Percentiles rank a stretch among this genome's conserved stretches.
These are phyloP conservation scores for Kwoniella shandongensis DNA, from an alignment of 768 basidiomycete genomes.

Conservation along the genomic window DNA sequence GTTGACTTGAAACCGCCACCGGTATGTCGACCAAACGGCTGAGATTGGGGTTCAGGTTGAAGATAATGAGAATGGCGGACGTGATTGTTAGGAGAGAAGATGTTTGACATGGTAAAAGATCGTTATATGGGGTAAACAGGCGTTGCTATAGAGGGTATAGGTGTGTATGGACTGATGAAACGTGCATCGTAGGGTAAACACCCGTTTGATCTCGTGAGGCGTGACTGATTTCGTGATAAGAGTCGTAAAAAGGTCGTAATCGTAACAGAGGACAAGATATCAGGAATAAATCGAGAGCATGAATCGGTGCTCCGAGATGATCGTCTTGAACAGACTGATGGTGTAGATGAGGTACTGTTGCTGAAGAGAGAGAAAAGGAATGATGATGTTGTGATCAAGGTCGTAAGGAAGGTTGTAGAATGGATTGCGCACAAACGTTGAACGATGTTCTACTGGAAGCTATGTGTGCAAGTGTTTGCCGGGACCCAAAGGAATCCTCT, in stretches of 20 bases:
- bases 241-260: conserved; percentile 10
- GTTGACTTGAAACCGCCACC: conserved; percentile 21
- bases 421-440: conserved; percentile 17
- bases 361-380: not conserved
- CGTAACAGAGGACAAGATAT: conserved; percentile 2
- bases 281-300: not conserved
- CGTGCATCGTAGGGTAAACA: not conserved
- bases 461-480: conserved; percentile 1
- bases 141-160: not conserved
- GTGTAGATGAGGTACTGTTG: not conserved
- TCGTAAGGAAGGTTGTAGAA: conserved; percentile 4
- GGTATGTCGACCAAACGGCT: conserved; percentile 3
- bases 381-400: not conserved
- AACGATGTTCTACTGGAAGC: conserved; percentile 21
- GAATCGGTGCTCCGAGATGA: not conserved
- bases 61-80: conserved; percentile 29
- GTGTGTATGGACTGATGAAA: not conserved
- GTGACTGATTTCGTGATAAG: conserved; percentile 10
- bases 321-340: not conserved
- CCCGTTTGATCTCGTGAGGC: not conserved
- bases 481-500: not conserved
- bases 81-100: conserved; percentile 22
- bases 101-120: conserved; percentile 6
- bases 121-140: conserved; percentile 7
- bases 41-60: conserved; percentile 20